Evolutionary conservation across 2,329 filamentous ascomycete species (phyloP).

Genomic region (Colletotrichum sp.): DNA sequence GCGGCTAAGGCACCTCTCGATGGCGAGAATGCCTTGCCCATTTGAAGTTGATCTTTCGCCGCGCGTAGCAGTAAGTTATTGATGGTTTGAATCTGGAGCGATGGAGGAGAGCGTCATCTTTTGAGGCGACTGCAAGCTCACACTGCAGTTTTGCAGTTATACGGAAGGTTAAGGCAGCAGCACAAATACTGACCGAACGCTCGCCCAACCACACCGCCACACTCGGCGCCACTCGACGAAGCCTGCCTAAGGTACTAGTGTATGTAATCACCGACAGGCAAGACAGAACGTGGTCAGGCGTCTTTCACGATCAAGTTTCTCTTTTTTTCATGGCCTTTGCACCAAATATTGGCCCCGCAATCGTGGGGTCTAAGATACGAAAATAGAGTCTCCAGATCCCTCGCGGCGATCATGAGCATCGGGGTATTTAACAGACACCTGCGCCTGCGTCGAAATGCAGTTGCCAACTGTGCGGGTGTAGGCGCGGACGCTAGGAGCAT

Average conservation of each 20-base stretch:
- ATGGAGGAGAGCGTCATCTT: background rate
- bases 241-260: background rate
- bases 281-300: background rate
- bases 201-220: background rate
- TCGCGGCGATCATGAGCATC: conserved; percentile 10
- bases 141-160: background rate
- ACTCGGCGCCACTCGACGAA: background rate
- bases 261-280: background rate
- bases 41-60: background rate
- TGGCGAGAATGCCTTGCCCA: background rate
- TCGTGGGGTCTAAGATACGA: background rate
- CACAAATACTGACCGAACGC: background rate
- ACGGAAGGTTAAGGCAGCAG: background rate
- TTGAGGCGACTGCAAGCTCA: background rate
- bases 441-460: background rate
- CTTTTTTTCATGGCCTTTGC: background rate
- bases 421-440: background rate
- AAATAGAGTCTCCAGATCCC: background rate
- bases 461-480: background rate
- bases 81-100: background rate
- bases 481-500: background rate
- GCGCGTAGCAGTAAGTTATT: background rate
- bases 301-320: background rate
- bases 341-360: background rate
- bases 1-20: background rate